Conservation (phyloP, 768 basidiomycete species). For the Tremella yokohamensis region DNA sequence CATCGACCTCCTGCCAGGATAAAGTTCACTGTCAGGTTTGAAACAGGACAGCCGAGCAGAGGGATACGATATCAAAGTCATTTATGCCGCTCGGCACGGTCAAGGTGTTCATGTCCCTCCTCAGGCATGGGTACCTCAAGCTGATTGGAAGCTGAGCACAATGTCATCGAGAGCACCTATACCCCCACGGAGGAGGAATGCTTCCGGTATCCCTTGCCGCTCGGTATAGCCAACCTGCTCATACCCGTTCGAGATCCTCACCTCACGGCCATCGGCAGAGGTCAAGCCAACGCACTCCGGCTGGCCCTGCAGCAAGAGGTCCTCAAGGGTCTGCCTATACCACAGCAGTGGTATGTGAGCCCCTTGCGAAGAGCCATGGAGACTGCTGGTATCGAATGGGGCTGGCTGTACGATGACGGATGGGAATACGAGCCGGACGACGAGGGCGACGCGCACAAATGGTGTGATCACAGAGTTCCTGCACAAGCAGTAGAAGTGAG, state of each 20-base stretch:
- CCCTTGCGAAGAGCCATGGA: constrained; percentile 24
- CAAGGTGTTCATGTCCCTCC: constrained; percentile 17
- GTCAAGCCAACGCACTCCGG: constrained; percentile 19
- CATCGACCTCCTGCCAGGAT: too few species aligned
- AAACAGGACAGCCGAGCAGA: neutral
- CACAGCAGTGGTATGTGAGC: constrained; percentile 23
- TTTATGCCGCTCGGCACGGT: constrained; percentile 33
- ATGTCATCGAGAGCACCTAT: constrained; percentile 17
- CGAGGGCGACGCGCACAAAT: constrained; percentile 7
- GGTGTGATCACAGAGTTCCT: constrained; percentile 19
- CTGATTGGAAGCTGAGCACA: constrained; percentile 26
- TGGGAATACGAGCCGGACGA: neutral
- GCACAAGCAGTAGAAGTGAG: constrained; percentile 30
- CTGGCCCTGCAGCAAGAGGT: constrained; percentile 20
- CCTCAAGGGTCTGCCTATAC: constrained; percentile 22
- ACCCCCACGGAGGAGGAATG: neutral
- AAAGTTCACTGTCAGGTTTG: neutral
- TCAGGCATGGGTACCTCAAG: neutral
- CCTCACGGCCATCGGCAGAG: constrained; percentile 21
- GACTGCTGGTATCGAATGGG: constrained; percentile 33
- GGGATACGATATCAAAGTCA: constrained; percentile 27
- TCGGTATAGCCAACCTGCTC: constrained; percentile 1
- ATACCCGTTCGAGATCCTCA: constrained; percentile 19
- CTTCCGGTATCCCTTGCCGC: neutral
- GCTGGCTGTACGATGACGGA: constrained; percentile 16